Evolutionary conservation across 2,329 filamentous ascomycete genomes (phyloP).

Genomic region (Xylariaceae sp.): DNA sequence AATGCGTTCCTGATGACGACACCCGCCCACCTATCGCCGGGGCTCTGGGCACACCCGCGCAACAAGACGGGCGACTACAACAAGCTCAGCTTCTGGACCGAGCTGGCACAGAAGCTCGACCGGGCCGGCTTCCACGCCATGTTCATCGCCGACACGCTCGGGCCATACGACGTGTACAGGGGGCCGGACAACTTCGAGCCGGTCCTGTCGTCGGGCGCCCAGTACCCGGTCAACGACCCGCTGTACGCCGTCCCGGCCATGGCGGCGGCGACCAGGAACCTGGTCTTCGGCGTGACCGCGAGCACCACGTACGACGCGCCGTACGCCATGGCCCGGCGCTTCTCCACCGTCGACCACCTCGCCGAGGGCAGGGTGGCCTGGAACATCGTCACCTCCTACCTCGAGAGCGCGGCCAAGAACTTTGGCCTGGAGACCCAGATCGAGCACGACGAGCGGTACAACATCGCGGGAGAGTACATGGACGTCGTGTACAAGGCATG

Average conservation of each 20-base stretch:
- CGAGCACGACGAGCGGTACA: slow-evolving; percentile 53
- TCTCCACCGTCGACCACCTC: slow-evolving; percentile 55
- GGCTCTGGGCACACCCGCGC: slow-evolving; percentile 57
- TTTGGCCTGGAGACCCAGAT: slow-evolving; percentile 49
- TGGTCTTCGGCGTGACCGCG: slow-evolving; percentile 54
- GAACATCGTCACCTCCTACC: slow-evolving; percentile 50
- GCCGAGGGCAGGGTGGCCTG: slow-evolving; percentile 54
- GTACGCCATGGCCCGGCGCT: slow-evolving; percentile 51
- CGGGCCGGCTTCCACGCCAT: slow-evolving; percentile 55
- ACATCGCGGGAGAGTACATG: slow-evolving; percentile 54
- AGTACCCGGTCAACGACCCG: slow-evolving; percentile 58
- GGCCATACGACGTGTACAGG: slow-evolving; percentile 55
- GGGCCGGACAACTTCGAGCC: slow-evolving; percentile 31
- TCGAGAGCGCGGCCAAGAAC: slow-evolving; percentile 52
- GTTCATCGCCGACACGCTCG: slow-evolving; percentile 59
- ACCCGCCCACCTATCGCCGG: slow-evolving; percentile 54
- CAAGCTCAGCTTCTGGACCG: slow-evolving; percentile 53
- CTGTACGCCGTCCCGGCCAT: slow-evolving; percentile 52
- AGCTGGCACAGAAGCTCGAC: slow-evolving; percentile 54
- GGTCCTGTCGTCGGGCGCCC: slow-evolving; percentile 51
- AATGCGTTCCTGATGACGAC: slow-evolving; percentile 62
- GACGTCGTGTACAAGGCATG: slow-evolving; percentile 53
- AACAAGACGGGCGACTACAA: slow-evolving; percentile 54
- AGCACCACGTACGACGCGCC: slow-evolving; percentile 56
- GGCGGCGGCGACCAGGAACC: slow-evolving; percentile 58